Percentiles rank a stretch among this genome's conserved stretches.
Conservation (phyloP, 2,329 filamentous ascomycete genomes). For the Hypoxylon sp. region DNA sequence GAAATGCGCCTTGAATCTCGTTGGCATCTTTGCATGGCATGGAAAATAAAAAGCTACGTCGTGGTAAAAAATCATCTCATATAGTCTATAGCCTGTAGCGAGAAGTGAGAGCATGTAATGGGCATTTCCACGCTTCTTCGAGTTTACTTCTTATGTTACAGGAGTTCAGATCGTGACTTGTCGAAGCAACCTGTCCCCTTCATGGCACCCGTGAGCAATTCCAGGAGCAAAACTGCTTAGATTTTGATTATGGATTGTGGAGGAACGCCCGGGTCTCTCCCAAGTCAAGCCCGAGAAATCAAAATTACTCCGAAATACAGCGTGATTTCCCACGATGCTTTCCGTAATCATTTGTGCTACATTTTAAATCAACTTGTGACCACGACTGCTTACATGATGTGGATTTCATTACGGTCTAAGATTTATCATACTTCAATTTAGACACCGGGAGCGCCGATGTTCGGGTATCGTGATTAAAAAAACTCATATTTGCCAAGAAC, state of each 20-base stretch:
- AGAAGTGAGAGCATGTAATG: constrained; percentile 13
- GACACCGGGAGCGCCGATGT: constrained; percentile 22
- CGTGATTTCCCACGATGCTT: not conserved
- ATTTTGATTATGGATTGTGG: no score
- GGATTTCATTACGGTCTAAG: not conserved
- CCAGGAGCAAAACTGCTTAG: no score
- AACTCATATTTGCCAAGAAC: constrained; percentile 17
- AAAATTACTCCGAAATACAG: not conserved
- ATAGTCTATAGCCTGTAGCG: constrained; percentile 11
- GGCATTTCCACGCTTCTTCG: not conserved
- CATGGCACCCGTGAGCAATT: no score
- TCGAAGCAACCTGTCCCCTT: no score
- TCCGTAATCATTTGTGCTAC: constrained; percentile 12
- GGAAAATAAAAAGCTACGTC: constrained; percentile 24
- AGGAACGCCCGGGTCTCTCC: no score
- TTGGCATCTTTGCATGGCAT: constrained; percentile 33
- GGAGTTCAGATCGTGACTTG: not conserved
- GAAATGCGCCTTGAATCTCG: constrained; percentile 7
- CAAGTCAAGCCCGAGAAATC: not conserved
- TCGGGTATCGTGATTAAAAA: constrained; percentile 11
- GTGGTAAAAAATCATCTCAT: constrained; percentile 14
- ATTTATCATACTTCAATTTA: not conserved
- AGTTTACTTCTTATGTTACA: not conserved
- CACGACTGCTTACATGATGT: constrained; percentile 10
- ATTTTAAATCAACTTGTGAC: constrained; percentile 5